phyloP scores from a whole-genome alignment of 106 monocot species.

The Dioscorea dumetorum region DNA sequence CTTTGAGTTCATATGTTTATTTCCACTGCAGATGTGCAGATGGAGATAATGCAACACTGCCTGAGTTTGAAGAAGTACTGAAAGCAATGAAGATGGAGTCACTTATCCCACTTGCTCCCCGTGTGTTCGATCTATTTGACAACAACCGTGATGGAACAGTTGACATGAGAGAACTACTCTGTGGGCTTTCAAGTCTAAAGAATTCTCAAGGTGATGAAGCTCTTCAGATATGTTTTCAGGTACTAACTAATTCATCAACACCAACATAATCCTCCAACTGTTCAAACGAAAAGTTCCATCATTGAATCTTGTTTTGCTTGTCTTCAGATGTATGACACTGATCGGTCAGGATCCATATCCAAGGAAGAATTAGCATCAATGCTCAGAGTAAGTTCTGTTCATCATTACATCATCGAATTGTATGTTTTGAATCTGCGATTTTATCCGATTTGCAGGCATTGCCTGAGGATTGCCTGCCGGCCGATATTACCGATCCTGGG shows the following conservation, averaged over 20 bases:
- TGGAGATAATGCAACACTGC: conserved; percentile 51
- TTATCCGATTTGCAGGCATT: conserved; percentile 28
- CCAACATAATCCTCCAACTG: not conserved
- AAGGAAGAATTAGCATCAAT: conserved; percentile 70
- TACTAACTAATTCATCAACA: not conserved
- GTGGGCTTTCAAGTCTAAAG: conserved; percentile 52
- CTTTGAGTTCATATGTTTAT: no score
- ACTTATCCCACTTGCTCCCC: conserved; percentile 49
- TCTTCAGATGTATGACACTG: conserved; percentile 58
- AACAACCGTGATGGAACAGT: conserved; percentile 74
- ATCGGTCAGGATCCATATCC: conserved; percentile 56
- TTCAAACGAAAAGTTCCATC: not conserved
- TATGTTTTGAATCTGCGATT: not conserved
- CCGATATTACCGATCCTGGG: conserved; percentile 55
- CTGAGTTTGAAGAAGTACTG: conserved; percentile 57
- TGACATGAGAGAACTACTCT: conserved; percentile 70
- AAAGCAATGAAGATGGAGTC: conserved; percentile 64
- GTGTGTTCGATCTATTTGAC: conserved; percentile 67
- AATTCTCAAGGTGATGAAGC: conserved; percentile 64
- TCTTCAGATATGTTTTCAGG: conserved; percentile 65
- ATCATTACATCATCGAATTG: not conserved
- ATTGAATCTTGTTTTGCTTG: not conserved
- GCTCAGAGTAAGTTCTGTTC: conserved; percentile 32
- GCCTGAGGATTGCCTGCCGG: conserved; percentile 68
- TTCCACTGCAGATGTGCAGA: conserved; percentile 46